Evolutionary conservation across 73 alveolate species (phyloP).

Genomic region (Tetrahymena borealis): DNA sequence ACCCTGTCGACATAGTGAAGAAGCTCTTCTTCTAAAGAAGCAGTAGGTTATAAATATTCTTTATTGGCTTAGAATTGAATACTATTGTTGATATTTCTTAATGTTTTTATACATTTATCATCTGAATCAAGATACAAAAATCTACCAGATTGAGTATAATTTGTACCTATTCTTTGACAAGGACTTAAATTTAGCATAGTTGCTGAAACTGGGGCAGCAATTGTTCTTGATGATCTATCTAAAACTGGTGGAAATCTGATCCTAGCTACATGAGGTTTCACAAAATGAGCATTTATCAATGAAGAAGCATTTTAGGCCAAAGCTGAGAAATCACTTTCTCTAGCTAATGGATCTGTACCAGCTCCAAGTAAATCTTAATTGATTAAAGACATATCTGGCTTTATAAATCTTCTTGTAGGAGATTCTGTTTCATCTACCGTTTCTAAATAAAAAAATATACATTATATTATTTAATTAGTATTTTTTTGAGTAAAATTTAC

Average conservation of each 20-base stretch:
- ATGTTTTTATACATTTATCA: conserved; percentile 61
- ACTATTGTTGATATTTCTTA: conserved; percentile 50
- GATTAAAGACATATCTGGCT: not conserved
- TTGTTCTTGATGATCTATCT: conserved; percentile 86
- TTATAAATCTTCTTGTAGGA: not conserved
- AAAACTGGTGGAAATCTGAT: conserved; percentile 92
- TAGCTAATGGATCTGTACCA: conserved; percentile 28
- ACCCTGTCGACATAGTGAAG: conserved; percentile 36
- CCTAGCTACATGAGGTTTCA: conserved; percentile 72
- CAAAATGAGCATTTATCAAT: conserved; percentile 58
- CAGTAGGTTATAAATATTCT: conserved; percentile 53
- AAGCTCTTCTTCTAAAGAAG: conserved; percentile 62
- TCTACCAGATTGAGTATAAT: conserved; percentile 65
- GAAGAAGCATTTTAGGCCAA: conserved; percentile 68
- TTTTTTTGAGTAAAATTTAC: not conserved
- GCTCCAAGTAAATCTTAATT: conserved; percentile 30
- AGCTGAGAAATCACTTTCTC: conserved; percentile 57
- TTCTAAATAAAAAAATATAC: not conserved
- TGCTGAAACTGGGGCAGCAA: conserved; percentile 92
- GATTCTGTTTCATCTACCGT: conserved; percentile 1
- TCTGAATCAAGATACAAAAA: conserved; percentile 75
- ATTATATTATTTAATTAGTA: not conserved
- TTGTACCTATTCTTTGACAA: conserved; percentile 76
- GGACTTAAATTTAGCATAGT: conserved; percentile 72
- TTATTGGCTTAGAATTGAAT: conserved; percentile 56